A percentile compares a stretch with the other conserved stretches of the same genome.
Conservation (phyloP, 768 basidiomycete species). For the Termitomyces sp. region DNA sequence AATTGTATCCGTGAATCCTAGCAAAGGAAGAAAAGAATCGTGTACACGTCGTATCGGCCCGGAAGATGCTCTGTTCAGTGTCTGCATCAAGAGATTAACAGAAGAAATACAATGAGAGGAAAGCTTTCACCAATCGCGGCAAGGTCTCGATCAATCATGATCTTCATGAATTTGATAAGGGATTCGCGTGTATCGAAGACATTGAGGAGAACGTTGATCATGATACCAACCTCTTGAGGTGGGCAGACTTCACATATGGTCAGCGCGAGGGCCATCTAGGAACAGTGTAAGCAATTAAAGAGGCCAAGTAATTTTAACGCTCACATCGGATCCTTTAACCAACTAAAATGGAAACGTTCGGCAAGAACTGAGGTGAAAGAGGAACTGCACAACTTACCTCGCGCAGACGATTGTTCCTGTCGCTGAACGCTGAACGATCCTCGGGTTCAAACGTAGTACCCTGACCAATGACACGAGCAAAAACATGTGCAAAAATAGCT, state of each 20-base stretch:
- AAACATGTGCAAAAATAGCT: slow-evolving; percentile 80
- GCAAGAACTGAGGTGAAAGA: neutral
- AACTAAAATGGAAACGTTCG: slow-evolving; percentile 37
- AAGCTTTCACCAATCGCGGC: slow-evolving; percentile 57
- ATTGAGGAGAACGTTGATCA: slow-evolving; percentile 83
- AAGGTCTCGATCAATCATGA: slow-evolving; percentile 85
- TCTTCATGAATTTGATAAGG: slow-evolving; percentile 71
- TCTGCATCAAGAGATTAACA: slow-evolving; percentile 38
- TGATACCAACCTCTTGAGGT: slow-evolving; percentile 72
- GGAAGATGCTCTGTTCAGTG: slow-evolving; percentile 78
- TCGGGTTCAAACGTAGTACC: slow-evolving; percentile 74
- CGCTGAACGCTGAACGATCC: slow-evolving; percentile 44
- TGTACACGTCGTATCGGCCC: slow-evolving; percentile 86
- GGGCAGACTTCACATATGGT: slow-evolving; percentile 89
- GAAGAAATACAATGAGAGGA: neutral
- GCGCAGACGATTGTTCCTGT: slow-evolving; percentile 49
- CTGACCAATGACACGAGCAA: slow-evolving; percentile 75
- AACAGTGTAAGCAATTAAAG: slow-evolving; percentile 3
- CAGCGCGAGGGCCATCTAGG: slow-evolving; percentile 71
- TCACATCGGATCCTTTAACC: slow-evolving; percentile 70
- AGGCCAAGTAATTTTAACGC: slow-evolving; percentile 17
- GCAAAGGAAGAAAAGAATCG: slow-evolving; percentile 84
- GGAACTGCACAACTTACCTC: slow-evolving; percentile 41
- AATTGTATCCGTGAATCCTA: slow-evolving; percentile 87
- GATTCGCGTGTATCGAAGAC: slow-evolving; percentile 77